These are phyloP conservation scores for button mushroom (Agaricus bisporus) DNA, from an alignment of 768 basidiomycete genomes.

Conservation along the genomic window DNA sequence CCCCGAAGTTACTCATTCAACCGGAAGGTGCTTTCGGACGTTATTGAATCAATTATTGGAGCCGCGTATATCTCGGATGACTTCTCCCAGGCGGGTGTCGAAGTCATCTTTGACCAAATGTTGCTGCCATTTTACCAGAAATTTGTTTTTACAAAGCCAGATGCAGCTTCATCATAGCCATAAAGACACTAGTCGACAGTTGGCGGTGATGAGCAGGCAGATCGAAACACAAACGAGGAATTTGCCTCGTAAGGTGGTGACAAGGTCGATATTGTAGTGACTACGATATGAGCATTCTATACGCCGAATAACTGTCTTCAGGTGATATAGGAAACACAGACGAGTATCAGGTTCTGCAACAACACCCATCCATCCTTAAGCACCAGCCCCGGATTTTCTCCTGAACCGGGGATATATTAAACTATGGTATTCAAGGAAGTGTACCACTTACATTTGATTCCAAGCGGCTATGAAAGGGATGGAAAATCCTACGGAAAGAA, in stretches of 20 bases:
- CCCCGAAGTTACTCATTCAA: neutral
- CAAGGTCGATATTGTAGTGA: too few species aligned
- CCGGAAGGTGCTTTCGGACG: slow-evolving; percentile 67
- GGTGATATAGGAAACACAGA: too few species aligned
- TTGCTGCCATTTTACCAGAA: slow-evolving; percentile 76
- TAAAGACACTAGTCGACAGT: too few species aligned
- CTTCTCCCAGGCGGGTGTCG: slow-evolving; percentile 54
- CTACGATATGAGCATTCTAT: too few species aligned
- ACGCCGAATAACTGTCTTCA: too few species aligned
- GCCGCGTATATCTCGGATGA: slow-evolving; percentile 75
- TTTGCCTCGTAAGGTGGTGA: too few species aligned
- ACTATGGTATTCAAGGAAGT: neutral
- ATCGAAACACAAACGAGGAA: too few species aligned
- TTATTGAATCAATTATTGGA: slow-evolving; percentile 75
- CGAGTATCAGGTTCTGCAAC: too few species aligned
- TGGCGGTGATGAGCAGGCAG: too few species aligned
- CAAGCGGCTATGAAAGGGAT: slow-evolving; percentile 60
- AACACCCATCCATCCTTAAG: slow-evolving; percentile 9
- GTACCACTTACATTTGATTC: slow-evolving; percentile 57
- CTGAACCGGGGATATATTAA: slow-evolving; percentile 21
- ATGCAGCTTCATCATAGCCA: neutral
- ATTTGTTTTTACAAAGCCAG: slow-evolving; percentile 34
- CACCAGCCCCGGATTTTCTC: slow-evolving; percentile 32
- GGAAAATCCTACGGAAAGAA: slow-evolving; percentile 51
- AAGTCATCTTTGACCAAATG: slow-evolving; percentile 59